Evolutionary conservation across 192 early-diverging fungal species (phyloP), one percentile per base, ranked within the genome.

Genomic region (Coemansia sp.): DNA sequence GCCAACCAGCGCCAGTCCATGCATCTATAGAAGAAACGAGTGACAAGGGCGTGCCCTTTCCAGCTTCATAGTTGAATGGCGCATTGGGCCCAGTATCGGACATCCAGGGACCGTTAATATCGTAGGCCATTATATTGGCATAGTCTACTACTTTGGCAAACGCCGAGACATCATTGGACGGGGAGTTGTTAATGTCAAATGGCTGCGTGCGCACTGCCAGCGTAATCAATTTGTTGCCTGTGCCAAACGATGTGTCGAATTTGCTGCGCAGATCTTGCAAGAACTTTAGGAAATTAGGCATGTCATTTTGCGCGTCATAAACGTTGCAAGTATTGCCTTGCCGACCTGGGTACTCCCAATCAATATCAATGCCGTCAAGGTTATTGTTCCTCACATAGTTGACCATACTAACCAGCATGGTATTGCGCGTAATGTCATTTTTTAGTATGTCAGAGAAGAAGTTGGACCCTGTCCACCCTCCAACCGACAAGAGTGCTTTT

Each of bases 301-400:
- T 77, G 67, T 94, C 92, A 43, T 88, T 86, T 3, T 53, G 70
- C 0, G 28, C 23, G 57, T 89, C 88, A 37, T 85, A 46, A 0
- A 21, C 62, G 40, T 81, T 82, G 60, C 78, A 79, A 0, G 16
- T 44, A 19, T 62, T 52, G 10, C 82, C 84, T 19, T 30, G 10
- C 32, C 71, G 64, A 11, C 84, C 83, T 10, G 86, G 91, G 63
- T 87, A 91, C 62, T 91, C 91, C 89, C 84, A 91, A 68, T 91
- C 91, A 63, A 93, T 84, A 68, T 93, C 90, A 28, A 93, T 74
- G 26, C 91, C 91, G 68, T 91, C 90, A 0, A 91, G 75, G 6
- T 86, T 66, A 57, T 86, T 86, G 1, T 69, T 66, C 21, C 76
- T 80, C 6, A 89, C 74, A 38, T 84, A 72, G 10, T 69, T 44